Percentiles rank a stretch among this genome's conserved stretches.
These are phyloP conservation scores for Raddia guianensis DNA, from an alignment of 176 grass and related monocot species.

Conservation along the genomic window DNA sequence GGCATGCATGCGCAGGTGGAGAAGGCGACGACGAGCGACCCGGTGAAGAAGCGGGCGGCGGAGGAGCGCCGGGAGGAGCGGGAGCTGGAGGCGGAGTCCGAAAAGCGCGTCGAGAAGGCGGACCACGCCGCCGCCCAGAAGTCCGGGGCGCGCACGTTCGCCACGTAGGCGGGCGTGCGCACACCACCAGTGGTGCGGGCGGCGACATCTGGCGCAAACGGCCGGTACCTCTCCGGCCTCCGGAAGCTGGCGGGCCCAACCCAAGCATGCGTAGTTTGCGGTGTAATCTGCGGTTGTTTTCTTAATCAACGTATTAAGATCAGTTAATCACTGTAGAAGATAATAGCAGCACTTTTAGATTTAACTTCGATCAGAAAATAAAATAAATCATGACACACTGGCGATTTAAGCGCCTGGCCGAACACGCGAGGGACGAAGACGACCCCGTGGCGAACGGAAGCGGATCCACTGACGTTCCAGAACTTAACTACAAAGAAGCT, in stretches of 20 bases:
- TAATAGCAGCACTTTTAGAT: too few species aligned
- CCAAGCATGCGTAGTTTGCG: background rate
- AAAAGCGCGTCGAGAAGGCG: slow-evolving; percentile 53
- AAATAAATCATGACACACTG: too few species aligned
- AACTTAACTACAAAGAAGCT: too few species aligned
- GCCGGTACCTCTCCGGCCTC: background rate
- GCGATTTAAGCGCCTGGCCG: too few species aligned
- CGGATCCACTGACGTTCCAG: too few species aligned
- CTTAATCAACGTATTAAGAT: too few species aligned
- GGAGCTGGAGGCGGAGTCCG: slow-evolving; percentile 48
- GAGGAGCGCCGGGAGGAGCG: slow-evolving; percentile 59
- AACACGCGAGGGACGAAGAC: too few species aligned
- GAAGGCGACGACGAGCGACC: slow-evolving; percentile 67
- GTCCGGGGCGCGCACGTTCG: slow-evolving; percentile 23
- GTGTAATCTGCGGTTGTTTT: too few species aligned
- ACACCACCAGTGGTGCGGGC: background rate
- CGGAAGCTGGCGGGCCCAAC: background rate
- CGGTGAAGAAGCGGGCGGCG: slow-evolving; percentile 52
- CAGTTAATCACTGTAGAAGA: too few species aligned
- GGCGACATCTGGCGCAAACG: background rate
- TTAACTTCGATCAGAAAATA: too few species aligned
- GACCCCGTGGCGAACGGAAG: too few species aligned
- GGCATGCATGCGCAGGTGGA: slow-evolving; percentile 37
- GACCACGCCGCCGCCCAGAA: slow-evolving; percentile 33
- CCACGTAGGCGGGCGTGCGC: background rate